Evolutionary conservation across 768 basidiomycete species (phyloP).

Genomic region (Lyophyllum semitale): DNA sequence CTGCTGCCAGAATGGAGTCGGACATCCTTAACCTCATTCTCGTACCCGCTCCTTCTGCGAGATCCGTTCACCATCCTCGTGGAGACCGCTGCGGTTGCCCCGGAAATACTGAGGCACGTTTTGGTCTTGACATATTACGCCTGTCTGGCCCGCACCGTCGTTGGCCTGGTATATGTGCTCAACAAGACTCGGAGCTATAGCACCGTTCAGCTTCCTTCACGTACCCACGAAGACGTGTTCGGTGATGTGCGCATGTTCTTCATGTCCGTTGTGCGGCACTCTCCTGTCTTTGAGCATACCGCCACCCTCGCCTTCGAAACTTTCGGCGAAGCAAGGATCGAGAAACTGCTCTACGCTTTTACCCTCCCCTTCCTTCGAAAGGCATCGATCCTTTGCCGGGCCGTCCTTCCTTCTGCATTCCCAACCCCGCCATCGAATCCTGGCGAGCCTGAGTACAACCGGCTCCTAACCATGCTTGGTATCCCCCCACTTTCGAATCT

Average conservation of each 20-base stretch:
- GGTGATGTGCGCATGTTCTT: slow-evolving; percentile 87
- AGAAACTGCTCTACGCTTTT: slow-evolving; percentile 84
- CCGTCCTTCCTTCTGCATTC: slow-evolving; percentile 68
- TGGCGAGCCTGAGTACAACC: slow-evolving; percentile 67
- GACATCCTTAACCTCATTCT: slow-evolving; percentile 79
- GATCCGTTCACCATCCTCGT: slow-evolving; percentile 90
- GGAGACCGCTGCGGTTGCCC: slow-evolving; percentile 88
- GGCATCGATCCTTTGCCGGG: slow-evolving; percentile 81
- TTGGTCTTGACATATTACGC: slow-evolving; percentile 91
- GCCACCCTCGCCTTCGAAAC: slow-evolving; percentile 78
- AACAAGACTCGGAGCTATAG: slow-evolving; percentile 67
- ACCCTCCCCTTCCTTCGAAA: slow-evolving; percentile 91
- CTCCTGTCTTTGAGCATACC: slow-evolving; percentile 83
- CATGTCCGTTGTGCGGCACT: slow-evolving; percentile 89
- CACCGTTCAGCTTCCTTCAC: slow-evolving; percentile 42
- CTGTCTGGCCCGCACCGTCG: slow-evolving; percentile 80
- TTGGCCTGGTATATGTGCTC: slow-evolving; percentile 82
- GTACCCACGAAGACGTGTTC: slow-evolving; percentile 72
- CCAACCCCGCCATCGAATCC: slow-evolving; percentile 44
- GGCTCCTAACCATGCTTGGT: slow-evolving; percentile 72
- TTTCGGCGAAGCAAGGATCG: slow-evolving; percentile 82
- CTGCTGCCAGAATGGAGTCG: slow-evolving; percentile 91
- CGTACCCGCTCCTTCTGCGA: slow-evolving; percentile 82
- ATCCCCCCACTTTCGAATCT: slow-evolving; percentile 81
- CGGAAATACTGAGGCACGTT: slow-evolving; percentile 87